Evolutionary conservation across 805 yeast species (phyloP), one percentile per base, ranked within the genome.

Genomic region (Kuraishia borneana): DNA sequence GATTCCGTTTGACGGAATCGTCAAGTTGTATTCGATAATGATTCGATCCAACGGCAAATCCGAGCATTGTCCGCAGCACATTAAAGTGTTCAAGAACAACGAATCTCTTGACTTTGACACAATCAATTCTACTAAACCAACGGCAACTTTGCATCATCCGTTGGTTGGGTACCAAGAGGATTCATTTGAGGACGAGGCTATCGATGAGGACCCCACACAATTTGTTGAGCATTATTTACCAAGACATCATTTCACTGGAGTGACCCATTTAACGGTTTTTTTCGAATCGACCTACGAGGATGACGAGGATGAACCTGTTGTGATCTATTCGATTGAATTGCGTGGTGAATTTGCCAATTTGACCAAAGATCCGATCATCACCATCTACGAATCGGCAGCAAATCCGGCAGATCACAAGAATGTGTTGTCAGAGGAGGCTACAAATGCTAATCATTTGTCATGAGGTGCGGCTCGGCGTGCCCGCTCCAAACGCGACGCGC

Each of bases 321-420:
- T 63, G 35, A 36, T 88, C 2, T 76, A 76, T 43, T 80, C 76
- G 44, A 56, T 88, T 30, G 96, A 94, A 37, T 53, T 89, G 18
- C 62, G 96, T 31, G 97, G 97, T 1, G 81, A 74, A 42, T 68
- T 54, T 39, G 62, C 70, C 5, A 71, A 66, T 25, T 51, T 81
- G 33, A 52, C 61, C 21, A 68, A 68, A 40, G 83, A 81, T 28
- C 95, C 95, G 0, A 72, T 84, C 13, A 65, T 81, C 12, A 66
- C 95, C 0, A 49, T 83, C 16, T 89, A 88, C 53, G 97, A 89
- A 56, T 72, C 87, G 36, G 94, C 95, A 0, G 92, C 96, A 3
- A 88, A 88, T 51, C 96, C 96, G 0, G 73, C 79, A 1, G 96
- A 88, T 51, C 96, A 89, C 53, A 74, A 68, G 43, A 65, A 56